phyloP scores from a whole-genome alignment of 495 filamentous ascomycete species.

The Hypoxylon crocopeplum region DNA sequence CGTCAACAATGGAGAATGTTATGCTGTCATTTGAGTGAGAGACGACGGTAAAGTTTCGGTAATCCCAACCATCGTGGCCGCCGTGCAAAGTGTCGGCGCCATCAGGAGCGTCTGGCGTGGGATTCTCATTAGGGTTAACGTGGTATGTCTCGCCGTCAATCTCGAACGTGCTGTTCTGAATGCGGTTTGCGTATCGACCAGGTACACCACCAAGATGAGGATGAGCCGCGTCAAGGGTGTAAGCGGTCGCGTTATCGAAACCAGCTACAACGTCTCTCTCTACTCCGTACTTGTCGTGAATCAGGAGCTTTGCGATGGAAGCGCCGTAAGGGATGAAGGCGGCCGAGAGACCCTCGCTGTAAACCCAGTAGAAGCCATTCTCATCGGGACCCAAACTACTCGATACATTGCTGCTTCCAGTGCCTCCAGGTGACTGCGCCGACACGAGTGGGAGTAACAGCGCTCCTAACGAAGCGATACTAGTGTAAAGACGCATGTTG shows the following conservation, averaged over 20 bases:
- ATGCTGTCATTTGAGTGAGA: slow-evolving; percentile 69
- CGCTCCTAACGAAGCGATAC: slow-evolving; percentile 37
- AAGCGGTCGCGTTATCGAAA: slow-evolving; percentile 78
- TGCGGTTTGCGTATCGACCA: slow-evolving; percentile 85
- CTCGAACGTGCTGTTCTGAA: slow-evolving; percentile 82
- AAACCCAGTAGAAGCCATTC: slow-evolving; percentile 73
- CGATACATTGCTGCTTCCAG: slow-evolving; percentile 20
- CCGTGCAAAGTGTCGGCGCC: slow-evolving; percentile 80
- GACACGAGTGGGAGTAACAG: slow-evolving; percentile 37
- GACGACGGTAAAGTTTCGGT: slow-evolving; percentile 79
- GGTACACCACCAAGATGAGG: slow-evolving; percentile 80
- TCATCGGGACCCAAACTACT: slow-evolving; percentile 45
- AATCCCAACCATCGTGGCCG: slow-evolving; percentile 81
- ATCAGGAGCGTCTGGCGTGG: slow-evolving; percentile 49
- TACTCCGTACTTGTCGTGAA: slow-evolving; percentile 73
- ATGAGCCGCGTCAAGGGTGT: slow-evolving; percentile 69
- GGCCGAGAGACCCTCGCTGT: slow-evolving; percentile 72
- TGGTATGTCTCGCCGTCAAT: slow-evolving; percentile 71
- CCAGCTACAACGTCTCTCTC: slow-evolving; percentile 74
- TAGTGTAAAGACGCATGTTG: slow-evolving; percentile 40
- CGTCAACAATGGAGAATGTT: slow-evolving; percentile 80
- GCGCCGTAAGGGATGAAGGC: slow-evolving; percentile 82
- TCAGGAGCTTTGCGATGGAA: slow-evolving; percentile 73
- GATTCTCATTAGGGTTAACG: slow-evolving; percentile 74
- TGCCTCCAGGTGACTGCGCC: slow-evolving; percentile 24